phyloP scores from a whole-genome alignment of 1,284 basidiomycete genomes.

The Athelia psychrophila region DNA sequence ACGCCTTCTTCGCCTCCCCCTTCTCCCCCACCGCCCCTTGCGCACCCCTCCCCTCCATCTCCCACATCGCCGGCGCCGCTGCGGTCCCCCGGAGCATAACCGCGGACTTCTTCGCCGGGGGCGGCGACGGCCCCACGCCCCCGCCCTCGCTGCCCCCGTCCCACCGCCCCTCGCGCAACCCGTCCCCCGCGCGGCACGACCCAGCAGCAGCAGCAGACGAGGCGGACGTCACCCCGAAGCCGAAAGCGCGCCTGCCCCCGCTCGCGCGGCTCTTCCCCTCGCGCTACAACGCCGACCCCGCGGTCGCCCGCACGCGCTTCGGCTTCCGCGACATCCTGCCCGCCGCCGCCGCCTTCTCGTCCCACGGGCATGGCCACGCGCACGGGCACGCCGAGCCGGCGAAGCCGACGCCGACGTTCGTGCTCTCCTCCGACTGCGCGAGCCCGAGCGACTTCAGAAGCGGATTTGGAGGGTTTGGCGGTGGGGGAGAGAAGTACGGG shows the following conservation, averaged over 20 bases:
- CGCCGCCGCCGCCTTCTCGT: no score
- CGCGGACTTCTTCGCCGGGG: slow-evolving; percentile 34
- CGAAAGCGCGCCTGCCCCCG: slow-evolving; percentile 6
- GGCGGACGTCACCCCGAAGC: slow-evolving; percentile 6
- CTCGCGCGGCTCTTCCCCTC: slow-evolving; percentile 15
- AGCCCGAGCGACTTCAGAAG: no score
- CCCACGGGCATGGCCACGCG: no score
- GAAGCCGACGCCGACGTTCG: no score
- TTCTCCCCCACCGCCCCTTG: slow-evolving; percentile 30
- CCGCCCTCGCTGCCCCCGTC: slow-evolving; percentile 6
- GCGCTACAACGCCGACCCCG: slow-evolving; percentile 6
- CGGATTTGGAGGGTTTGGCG: no score
- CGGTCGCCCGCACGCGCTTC: background rate
- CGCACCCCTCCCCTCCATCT: slow-evolving; percentile 18
- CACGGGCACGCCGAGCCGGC: no score
- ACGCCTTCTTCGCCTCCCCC: slow-evolving; percentile 30
- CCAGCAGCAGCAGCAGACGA: no score
- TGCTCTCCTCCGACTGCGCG: no score
- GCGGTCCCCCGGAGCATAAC: slow-evolving; percentile 25
- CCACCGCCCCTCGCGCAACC: slow-evolving; percentile 8
- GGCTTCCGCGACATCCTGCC: background rate
- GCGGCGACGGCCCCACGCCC: no score
- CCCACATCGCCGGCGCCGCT: slow-evolving; percentile 5
- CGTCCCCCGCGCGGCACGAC: background rate
- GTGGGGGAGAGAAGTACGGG: no score